phyloP scores from a whole-genome alignment of 768 basidiomycete genomes.

The Leccinum subgranulosum region DNA sequence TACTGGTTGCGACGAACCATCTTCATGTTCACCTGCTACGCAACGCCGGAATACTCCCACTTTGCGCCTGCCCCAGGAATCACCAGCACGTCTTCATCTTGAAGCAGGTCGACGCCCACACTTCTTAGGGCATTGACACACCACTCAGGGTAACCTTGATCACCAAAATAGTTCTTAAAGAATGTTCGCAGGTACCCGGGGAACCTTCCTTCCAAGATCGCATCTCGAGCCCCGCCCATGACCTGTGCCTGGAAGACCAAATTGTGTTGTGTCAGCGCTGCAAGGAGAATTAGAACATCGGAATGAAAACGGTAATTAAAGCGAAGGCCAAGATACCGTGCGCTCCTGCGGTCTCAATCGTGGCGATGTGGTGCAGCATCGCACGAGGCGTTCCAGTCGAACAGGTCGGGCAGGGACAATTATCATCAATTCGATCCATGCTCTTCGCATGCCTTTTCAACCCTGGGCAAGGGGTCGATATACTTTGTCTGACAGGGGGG shows the following conservation, averaged over 20 bases:
- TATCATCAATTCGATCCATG: slow-evolving; percentile 67
- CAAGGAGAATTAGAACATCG: slow-evolving; percentile 2
- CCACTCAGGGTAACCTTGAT: slow-evolving; percentile 83
- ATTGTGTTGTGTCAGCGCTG: slow-evolving; percentile 82
- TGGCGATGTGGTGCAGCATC: slow-evolving; percentile 69
- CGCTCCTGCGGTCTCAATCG: slow-evolving; percentile 82
- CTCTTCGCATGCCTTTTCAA: slow-evolving; percentile 70
- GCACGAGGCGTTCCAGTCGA: slow-evolving; percentile 62
- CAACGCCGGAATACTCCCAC: slow-evolving; percentile 71
- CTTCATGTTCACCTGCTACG: slow-evolving; percentile 12
- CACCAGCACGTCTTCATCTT: slow-evolving; percentile 47
- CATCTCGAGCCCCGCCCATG: slow-evolving; percentile 82
- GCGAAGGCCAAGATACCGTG: slow-evolving; percentile 52
- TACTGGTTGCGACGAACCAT: background rate
- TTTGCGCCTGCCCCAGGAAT: slow-evolving; percentile 64
- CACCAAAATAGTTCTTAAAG: slow-evolving; percentile 75
- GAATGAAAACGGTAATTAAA: slow-evolving; percentile 18
- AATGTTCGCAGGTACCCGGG: slow-evolving; percentile 75
- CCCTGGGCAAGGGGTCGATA: slow-evolving; percentile 19
- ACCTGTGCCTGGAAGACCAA: slow-evolving; percentile 82
- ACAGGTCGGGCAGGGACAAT: slow-evolving; percentile 89
- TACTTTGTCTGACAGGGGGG: background rate
- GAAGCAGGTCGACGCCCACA: slow-evolving; percentile 81
- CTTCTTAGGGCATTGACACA: slow-evolving; percentile 79
- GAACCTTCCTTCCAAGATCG: slow-evolving; percentile 75